Conservation (phyloP, 805 yeast species). For the Candida rishiriensis region DNA sequence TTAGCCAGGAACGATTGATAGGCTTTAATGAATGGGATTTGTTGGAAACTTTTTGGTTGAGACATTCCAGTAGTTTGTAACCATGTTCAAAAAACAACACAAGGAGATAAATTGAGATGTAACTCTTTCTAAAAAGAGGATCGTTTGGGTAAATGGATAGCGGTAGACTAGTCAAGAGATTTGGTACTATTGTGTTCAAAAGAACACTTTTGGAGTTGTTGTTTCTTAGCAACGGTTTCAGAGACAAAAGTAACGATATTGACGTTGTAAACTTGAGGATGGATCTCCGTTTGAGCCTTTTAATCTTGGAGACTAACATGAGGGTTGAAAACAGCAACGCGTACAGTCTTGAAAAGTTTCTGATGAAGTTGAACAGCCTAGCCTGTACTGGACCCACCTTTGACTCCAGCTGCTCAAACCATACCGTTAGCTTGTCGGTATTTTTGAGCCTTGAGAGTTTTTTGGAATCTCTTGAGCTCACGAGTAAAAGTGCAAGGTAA, state of each 20-base stretch:
- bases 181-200: slow-evolving; percentile 3
- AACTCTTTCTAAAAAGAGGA: slow-evolving; percentile 11
- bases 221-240: slow-evolving; percentile 8
- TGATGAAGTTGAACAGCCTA: slow-evolving; percentile 1
- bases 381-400: neutral
- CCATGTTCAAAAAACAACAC: slow-evolving; percentile 15
- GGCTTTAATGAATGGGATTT: slow-evolving; percentile 4
- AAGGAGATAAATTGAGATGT: slow-evolving; percentile 14
- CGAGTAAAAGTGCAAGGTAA: slow-evolving; percentile 2
- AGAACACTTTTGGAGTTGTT: neutral
- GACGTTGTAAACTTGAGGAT: slow-evolving; percentile 7
- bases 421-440: neutral
- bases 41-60: slow-evolving; percentile 3
- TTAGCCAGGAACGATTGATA: slow-evolving; percentile 16
- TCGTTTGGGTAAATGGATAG: slow-evolving; percentile 13
- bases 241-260: slow-evolving; percentile 9
- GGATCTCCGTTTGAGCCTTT: slow-evolving; percentile 1
- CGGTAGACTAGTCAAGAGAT: slow-evolving; percentile 10
- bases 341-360: slow-evolving; percentile 6
- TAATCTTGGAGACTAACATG: neutral
- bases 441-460: neutral
- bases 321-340: neutral
- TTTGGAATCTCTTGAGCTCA: slow-evolving; percentile 6
- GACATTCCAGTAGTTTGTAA: slow-evolving; percentile 14
- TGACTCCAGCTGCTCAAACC: slow-evolving; percentile 3